Evolutionary conservation across 495 filamentous ascomycete species (phyloP), one percentile per base, ranked within the genome.

Genomic region (Hypoxylon crocopeplum): DNA sequence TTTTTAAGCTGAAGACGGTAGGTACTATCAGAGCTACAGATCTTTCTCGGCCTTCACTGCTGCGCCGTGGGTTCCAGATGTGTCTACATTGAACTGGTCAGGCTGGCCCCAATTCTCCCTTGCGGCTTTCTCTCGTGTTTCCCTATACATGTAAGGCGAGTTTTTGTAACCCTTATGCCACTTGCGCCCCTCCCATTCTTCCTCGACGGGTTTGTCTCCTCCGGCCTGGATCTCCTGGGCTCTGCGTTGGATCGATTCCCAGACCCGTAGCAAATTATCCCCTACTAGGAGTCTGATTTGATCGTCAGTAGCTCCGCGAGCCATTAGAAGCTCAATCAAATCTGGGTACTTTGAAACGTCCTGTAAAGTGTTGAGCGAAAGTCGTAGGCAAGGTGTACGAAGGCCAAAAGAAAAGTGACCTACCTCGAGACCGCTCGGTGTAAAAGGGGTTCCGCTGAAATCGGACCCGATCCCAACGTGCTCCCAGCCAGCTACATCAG

Each of bases 331-430:
- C 42, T 59, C 50, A 10, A 91, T 78, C 29, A 91, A 66, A 48
- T 80, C 73, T 1, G 87, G 87, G 64, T 79, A 88, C 62, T 84
- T 86, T 22, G 80, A 81, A 6, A 90, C 86, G 71, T 88, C 84
- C 38, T 87, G 32, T 55, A 7, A 25, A 32, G 10, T 12, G 2
- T 8, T 42, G n/a, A 30, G 79, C 69, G 55, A 77, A 22, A 24
- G 15, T 1, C 11, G 5, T 12, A 1, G 7, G 11, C 20, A 20
- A 16, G 13, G n/a, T 27, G 11, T 2, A 17, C 0, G 13, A 6
- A 11, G 12, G 27, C 12, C 1, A 49, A 1, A 51, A 52, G 39
- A 59, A 12, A 3, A 41, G n/a, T n/a, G n/a, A n/a, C 44, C 16
- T 33, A 56, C 53, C 37, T 86, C 84, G 2, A 87, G 54, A 2